Conservation (phyloP, 2,329 filamentous ascomycete genomes). For the Alternaria hordeiaustralica region DNA sequence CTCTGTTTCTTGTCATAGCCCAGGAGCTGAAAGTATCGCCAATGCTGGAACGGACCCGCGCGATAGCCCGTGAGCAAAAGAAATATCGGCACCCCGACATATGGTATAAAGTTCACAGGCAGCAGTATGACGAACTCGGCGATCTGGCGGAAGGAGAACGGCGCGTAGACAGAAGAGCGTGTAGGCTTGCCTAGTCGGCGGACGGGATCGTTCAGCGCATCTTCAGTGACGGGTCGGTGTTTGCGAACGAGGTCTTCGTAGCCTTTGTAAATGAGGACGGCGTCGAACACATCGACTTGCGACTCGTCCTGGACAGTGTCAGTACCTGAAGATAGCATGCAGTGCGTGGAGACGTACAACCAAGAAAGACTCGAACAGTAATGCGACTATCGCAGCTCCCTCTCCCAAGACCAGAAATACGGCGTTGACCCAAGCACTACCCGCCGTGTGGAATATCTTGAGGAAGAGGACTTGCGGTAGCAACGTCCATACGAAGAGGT, state of each 20-base stretch:
- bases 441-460: constrained; percentile 80
- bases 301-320: constrained; percentile 64
- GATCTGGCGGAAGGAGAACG: constrained; percentile 91
- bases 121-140: constrained; percentile 73
- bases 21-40: constrained; percentile 84
- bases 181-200: constrained; percentile 84
- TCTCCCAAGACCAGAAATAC: constrained; percentile 80
- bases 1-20: constrained; percentile 76
- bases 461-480: constrained; percentile 89
- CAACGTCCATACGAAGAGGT: constrained; percentile 88
- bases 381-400: constrained; percentile 65
- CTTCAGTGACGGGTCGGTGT: constrained; percentile 66
- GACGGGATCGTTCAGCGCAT: constrained; percentile 71
- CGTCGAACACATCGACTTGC: constrained; percentile 76
- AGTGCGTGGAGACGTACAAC: constrained; percentile 37
- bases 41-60: constrained; percentile 86
- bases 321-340: background rate
- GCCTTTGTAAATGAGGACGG: constrained; percentile 78
- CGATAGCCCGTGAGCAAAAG: constrained; percentile 86
- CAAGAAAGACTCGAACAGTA: constrained; percentile 61
- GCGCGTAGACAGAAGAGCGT: constrained; percentile 76
- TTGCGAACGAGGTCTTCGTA: constrained; percentile 62
- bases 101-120: constrained; percentile 85
- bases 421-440: constrained; percentile 87
- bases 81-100: constrained; percentile 83